Base-by-base conservation (phyloP, 1,284 basidiomycete genomes). In the Apiotrichum sp. region DNA sequence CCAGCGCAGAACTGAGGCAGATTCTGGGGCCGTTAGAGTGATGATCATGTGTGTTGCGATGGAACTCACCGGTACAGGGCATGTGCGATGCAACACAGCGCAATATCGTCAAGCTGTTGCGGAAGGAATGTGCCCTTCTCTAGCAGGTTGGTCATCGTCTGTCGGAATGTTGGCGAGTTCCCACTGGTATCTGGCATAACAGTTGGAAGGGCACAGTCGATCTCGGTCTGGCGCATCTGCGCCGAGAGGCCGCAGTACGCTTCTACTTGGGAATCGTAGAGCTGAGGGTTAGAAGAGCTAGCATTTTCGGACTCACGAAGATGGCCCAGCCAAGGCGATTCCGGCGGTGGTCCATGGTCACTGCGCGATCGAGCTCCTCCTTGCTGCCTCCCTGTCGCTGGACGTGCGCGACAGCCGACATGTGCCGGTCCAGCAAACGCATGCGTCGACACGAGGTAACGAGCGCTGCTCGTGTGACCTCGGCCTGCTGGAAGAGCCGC, bases 291-390 rank as follows among this genome's bases (percentile, higher is more conserved):
- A 41, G 22, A 6, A 7, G 7, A 7, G 13, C 36, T 38, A 8
- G 8, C 7, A 38, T 10, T 13, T 41, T 8, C 10, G 40, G 10
- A 59, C 62, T 58, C 48, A 65, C 65, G 41, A 59, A 63, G 29
- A 66, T 66, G 4, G 50, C 55, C 65, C 65, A 66, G 3, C 65
- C 65, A 0, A 65, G 52, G 33, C 62, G 16, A 13, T 50, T 45
- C 9, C 62, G 48, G 13, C 56, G 22, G n/a, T 61, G 51, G 40
- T 66, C 65, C 36, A 63, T 43, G 50, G 58, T 59, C 6, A 51
- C 39, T 3, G 59, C 61, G 32, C 45, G 52, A 11, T 45, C 55
- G 10, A 64, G 36, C n/a, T 65, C 59, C 47, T 56, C 53, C 31
- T 38, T 32, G 34, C 35, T 40, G 31, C 47, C 32, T 6, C 43